Percentiles rank a stretch among this genome's conserved stretches.
Conservation (phyloP, 306 rosid species). For the Medicago arabica region DNA sequence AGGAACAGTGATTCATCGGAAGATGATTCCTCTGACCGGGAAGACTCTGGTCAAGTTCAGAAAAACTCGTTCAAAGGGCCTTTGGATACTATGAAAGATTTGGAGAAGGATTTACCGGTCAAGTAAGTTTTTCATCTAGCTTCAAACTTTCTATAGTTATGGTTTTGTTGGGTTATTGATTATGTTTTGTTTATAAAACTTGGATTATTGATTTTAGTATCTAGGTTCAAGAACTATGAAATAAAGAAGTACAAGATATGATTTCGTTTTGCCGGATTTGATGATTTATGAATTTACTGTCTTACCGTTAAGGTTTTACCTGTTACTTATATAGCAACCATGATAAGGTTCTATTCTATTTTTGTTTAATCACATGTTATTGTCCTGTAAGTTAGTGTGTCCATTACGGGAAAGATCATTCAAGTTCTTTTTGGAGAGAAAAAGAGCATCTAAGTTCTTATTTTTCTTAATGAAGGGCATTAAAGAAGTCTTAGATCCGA, state of each 20-base stretch:
- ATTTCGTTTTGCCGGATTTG: background rate
- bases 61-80: constrained; percentile 69
- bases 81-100: constrained; percentile 64
- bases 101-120: constrained; percentile 70
- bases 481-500: no score
- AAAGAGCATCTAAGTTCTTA: no score
- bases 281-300: constrained; percentile 13
- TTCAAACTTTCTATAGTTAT: background rate
- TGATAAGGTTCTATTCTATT: background rate
- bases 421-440: background rate
- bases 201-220: constrained; percentile 14
- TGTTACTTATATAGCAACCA: background rate
- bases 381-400: background rate
- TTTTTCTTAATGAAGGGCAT: no score
- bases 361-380: background rate
- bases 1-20: constrained; percentile 61
- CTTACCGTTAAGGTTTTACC: constrained; percentile 15
- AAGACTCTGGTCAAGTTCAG: constrained; percentile 60
- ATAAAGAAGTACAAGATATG: no score
- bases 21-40: constrained; percentile 57
- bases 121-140: constrained; percentile 53
- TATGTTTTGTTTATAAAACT: background rate
- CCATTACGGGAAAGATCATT: constrained; percentile 10
- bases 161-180: background rate
- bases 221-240: background rate